A percentile compares a stretch with the other conserved stretches of the same genome.
Conservation (phyloP, 352 stramenopile genomes). For the Globisporangium acanthophoron region DNA sequence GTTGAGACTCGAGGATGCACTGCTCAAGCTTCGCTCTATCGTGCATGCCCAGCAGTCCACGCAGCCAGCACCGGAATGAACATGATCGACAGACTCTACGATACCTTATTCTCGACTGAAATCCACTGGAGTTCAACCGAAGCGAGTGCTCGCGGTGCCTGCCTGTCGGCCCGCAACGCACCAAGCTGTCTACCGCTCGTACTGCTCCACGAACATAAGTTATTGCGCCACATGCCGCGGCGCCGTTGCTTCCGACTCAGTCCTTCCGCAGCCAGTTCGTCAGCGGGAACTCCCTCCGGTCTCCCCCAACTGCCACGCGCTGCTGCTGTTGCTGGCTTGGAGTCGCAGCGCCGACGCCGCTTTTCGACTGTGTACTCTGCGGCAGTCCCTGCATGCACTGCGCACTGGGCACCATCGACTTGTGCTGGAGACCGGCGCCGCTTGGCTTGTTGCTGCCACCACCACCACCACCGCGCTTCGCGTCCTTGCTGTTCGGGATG, state of each 20-base stretch:
- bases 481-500: slow-evolving; percentile 37
- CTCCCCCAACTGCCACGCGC: slow-evolving; percentile 10
- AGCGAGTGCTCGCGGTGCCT: neutral
- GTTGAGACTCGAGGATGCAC: slow-evolving; percentile 2
- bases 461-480: slow-evolving; percentile 12
- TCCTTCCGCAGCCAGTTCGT: slow-evolving; percentile 66
- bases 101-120: neutral
- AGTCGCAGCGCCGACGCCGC: slow-evolving; percentile 6
- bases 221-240: neutral
- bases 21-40: slow-evolving; percentile 9
- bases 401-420: slow-evolving; percentile 46
- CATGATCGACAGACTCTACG: neutral
- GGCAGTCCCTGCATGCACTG: slow-evolving; percentile 39
- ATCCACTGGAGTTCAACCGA: no score
- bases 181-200: neutral
- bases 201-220: slow-evolving; percentile 1
- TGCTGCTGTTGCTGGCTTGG: slow-evolving; percentile 24
- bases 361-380: slow-evolving; percentile 7
- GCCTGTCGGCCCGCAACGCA: neutral
- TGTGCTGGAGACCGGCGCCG: slow-evolving; percentile 19
- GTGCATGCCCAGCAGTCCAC: slow-evolving; percentile 3
- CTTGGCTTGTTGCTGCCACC: neutral
- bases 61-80: neutral
- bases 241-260: neutral
- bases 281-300: slow-evolving; percentile 51